These are phyloP conservation scores for Adansonia gregorii DNA, from an alignment of 441 rosid species.

Conservation along the genomic window DNA sequence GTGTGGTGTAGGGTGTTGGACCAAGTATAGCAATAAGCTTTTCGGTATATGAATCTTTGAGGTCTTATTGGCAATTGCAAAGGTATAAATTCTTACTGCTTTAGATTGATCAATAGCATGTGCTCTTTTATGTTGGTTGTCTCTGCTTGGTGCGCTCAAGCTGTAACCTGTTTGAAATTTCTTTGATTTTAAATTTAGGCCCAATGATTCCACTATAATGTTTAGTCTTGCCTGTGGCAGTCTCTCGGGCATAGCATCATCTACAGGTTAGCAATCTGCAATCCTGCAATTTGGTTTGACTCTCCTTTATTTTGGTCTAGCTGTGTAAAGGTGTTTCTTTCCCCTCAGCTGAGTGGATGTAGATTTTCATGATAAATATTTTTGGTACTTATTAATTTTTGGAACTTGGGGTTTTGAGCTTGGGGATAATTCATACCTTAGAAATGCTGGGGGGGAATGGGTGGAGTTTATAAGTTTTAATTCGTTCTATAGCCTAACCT, in stretches of 20 bases:
- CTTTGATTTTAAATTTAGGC: constrained; percentile 49
- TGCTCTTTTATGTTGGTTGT: constrained; percentile 19
- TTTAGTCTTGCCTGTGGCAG: constrained; percentile 87
- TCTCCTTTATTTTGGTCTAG: background rate
- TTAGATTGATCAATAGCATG: constrained; percentile 13
- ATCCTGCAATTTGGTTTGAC: background rate
- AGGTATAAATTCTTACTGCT: constrained; percentile 49
- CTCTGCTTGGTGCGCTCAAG: constrained; percentile 15
- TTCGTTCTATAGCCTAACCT: background rate
- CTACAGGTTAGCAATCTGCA: constrained; percentile 60
- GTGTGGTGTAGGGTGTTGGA: constrained; percentile 75
- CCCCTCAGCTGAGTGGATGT: background rate
- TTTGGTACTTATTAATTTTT: background rate
- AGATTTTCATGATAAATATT: background rate
- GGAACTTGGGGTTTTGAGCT: background rate
- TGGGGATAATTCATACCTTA: background rate
- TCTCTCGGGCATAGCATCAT: constrained; percentile 87
- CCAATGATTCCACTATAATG: constrained; percentile 60
- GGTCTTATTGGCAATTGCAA: constrained; percentile 65
- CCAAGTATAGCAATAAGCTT: constrained; percentile 91
- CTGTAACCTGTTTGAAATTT: constrained; percentile 22
- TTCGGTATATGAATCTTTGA: constrained; percentile 71
- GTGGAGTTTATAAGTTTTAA: background rate
- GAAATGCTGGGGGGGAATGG: background rate
- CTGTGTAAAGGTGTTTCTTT: background rate